These are phyloP conservation scores for Graphium sp. DNA, from an alignment of 2,329 filamentous ascomycete genomes.

Conservation along the genomic window DNA sequence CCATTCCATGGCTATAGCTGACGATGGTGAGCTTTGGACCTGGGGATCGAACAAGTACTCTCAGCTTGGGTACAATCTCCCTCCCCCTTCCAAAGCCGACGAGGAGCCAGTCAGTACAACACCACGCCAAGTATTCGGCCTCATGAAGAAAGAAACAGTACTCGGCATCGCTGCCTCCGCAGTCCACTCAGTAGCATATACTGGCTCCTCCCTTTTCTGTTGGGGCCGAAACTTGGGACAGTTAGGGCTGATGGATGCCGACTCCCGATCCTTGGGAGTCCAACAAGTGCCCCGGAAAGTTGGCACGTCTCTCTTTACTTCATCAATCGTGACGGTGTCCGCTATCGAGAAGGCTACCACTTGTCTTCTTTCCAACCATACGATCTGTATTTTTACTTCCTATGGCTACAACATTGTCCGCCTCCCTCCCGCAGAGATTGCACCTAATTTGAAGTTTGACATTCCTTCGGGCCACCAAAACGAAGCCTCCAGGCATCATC, in stretches of 20 bases:
- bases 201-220: slow-evolving; percentile 64
- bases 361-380: slow-evolving; percentile 69
- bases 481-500: slow-evolving; percentile 41
- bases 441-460: slow-evolving; percentile 32
- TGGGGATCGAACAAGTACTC: slow-evolving; percentile 83
- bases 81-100: slow-evolving; percentile 47
- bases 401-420: slow-evolving; percentile 87
- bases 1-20: slow-evolving; percentile 72
- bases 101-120: slow-evolving; percentile 69
- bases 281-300: slow-evolving; percentile 74
- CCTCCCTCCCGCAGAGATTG: slow-evolving; percentile 58
- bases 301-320: slow-evolving; percentile 55
- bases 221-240: slow-evolving; percentile 95
- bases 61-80: slow-evolving; percentile 73
- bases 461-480: slow-evolving; percentile 24
- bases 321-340: slow-evolving; percentile 59
- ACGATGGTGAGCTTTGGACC: slow-evolving; percentile 79
- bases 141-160: slow-evolving; percentile 72
- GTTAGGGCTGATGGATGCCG: slow-evolving; percentile 83
- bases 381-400: slow-evolving; percentile 87
- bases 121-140: slow-evolving; percentile 80
- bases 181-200: slow-evolving; percentile 84
- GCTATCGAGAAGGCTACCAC: slow-evolving; percentile 85
- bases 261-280: slow-evolving; percentile 77
- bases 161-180: slow-evolving; percentile 75